Conservation (phyloP, 495 filamentous ascomycete species). For the Coniosporium apollinis region DNA sequence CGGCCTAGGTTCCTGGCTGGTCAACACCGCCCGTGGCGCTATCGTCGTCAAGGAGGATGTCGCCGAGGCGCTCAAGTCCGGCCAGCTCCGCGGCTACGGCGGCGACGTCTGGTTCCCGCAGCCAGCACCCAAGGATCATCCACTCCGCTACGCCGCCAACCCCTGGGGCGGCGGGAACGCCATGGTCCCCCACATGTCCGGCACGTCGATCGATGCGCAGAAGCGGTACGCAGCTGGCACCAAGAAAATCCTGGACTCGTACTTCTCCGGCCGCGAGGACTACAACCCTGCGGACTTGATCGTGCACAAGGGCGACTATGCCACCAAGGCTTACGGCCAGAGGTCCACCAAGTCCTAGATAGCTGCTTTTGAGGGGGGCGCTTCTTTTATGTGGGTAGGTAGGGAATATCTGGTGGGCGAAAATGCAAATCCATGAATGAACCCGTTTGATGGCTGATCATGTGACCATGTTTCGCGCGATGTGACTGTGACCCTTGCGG, state of each 20-base stretch:
- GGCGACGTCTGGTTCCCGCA: slow-evolving; percentile 92
- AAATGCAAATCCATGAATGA: too few relatives aligned
- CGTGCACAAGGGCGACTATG: slow-evolving; percentile 81
- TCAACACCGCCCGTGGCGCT: slow-evolving; percentile 96
- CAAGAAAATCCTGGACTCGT: slow-evolving; percentile 80
- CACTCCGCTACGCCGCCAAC: slow-evolving; percentile 70
- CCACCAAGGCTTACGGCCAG: slow-evolving; percentile 89
- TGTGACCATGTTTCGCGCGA: too few relatives aligned
- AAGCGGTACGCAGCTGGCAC: slow-evolving; percentile 80
- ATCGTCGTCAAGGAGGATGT: slow-evolving; percentile 99
- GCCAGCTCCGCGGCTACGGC: slow-evolving; percentile 92
- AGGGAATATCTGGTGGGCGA: too few relatives aligned
- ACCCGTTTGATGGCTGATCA: too few relatives aligned
- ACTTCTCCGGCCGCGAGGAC: slow-evolving; percentile 72
- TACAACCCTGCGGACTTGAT: slow-evolving; percentile 88
- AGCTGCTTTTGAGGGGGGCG: too few relatives aligned
- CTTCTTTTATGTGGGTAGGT: too few relatives aligned
- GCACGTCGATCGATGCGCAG: slow-evolving; percentile 93
- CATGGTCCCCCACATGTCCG: slow-evolving; percentile 97
- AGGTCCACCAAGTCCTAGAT: too few relatives aligned
- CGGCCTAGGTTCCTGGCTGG: slow-evolving; percentile 62
- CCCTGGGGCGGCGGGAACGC: slow-evolving; percentile 94
- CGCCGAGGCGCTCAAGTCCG: slow-evolving; percentile 77
- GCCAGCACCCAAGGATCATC: slow-evolving; percentile 88
- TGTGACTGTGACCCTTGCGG: too few relatives aligned